phyloP scores from a whole-genome alignment of 1,284 basidiomycete species.

The Fomitopsis pinicola region DNA sequence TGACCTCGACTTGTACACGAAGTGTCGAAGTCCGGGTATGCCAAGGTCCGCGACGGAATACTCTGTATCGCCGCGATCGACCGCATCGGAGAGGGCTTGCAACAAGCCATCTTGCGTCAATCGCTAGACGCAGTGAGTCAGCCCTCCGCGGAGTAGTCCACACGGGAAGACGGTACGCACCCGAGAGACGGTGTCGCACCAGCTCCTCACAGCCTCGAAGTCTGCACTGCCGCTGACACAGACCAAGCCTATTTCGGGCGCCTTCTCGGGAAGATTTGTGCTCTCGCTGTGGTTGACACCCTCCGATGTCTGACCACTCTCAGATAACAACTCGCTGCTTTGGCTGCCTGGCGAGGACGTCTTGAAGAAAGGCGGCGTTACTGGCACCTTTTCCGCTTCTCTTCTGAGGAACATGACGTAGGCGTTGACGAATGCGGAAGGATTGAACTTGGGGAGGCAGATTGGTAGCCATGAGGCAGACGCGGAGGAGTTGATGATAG shows the following conservation, averaged over 20 bases:
- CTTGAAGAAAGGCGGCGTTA: background rate
- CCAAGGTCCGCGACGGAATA: conserved; percentile 71
- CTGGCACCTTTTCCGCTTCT: conserved; percentile 1
- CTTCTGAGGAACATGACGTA: conserved; percentile 75
- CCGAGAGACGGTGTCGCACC: conserved; percentile 65
- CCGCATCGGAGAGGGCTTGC: conserved; percentile 41
- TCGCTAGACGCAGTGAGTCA: conserved; percentile 38
- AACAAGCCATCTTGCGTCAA: conserved; percentile 58
- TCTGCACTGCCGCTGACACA: conserved; percentile 68
- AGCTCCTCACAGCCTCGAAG: conserved; percentile 63
- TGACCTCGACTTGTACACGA: conserved; percentile 87
- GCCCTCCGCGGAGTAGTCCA: background rate
- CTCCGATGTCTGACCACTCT: background rate
- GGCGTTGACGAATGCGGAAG: conserved; percentile 88
- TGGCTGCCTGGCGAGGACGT: background rate
- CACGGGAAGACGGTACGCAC: conserved; percentile 32
- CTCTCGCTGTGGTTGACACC: background rate
- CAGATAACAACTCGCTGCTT: background rate
- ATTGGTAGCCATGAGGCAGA: conserved; percentile 92
- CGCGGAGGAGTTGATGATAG: conserved; percentile 67
- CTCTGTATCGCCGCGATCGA: conserved; percentile 46
- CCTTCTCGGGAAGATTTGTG: background rate
- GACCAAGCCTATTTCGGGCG: conserved; percentile 49
- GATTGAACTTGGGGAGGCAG: conserved; percentile 93
- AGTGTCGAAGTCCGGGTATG: conserved; percentile 88